phyloP scores from a whole-genome alignment of 805 yeast species.

The Metschnikowia baotianmanensis region DNA sequence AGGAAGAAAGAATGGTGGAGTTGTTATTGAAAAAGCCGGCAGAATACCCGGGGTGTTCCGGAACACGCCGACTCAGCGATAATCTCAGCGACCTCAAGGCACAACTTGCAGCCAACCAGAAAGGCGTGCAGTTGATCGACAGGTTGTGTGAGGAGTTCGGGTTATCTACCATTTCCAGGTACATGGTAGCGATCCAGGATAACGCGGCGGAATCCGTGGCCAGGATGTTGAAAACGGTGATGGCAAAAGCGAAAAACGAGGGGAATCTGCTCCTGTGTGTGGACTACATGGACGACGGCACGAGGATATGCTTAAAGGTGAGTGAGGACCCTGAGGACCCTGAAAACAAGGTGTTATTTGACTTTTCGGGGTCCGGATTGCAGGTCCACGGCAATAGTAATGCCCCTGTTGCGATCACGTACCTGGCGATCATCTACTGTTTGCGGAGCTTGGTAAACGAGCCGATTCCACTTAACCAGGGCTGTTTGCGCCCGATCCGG shows the following conservation, averaged over 20 bases:
- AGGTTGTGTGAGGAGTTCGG: constrained; percentile 19
- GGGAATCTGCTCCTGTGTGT: constrained; percentile 19
- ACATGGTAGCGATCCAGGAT: constrained; percentile 22
- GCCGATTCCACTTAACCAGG: constrained; percentile 91
- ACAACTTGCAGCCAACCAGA: constrained; percentile 30
- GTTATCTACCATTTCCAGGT: constrained; percentile 16
- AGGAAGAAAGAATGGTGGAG: constrained; percentile 64
- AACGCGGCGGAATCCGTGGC: constrained; percentile 19
- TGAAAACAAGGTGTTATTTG: constrained; percentile 67
- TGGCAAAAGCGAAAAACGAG: constrained; percentile 20
- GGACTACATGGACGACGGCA: constrained; percentile 82
- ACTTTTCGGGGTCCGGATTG: constrained; percentile 83
- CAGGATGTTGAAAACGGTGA: constrained; percentile 18
- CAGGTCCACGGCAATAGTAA: constrained; percentile 87
- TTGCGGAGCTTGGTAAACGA: constrained; percentile 80
- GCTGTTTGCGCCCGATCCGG: constrained; percentile 78
- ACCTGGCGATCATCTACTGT: constrained; percentile 85
- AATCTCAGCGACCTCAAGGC: constrained; percentile 62
- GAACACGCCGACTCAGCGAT: constrained; percentile 80
- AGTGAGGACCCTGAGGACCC: constrained; percentile 47
- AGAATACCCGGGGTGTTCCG: constrained; percentile 80
- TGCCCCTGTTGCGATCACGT: constrained; percentile 89
- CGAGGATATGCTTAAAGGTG: constrained; percentile 57
- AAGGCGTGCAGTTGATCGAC: constrained; percentile 17
- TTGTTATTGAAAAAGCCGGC: constrained; percentile 73